Evolutionary conservation across 108 stramenopile species (phyloP).

Genomic region (Seminavis robusta): DNA sequence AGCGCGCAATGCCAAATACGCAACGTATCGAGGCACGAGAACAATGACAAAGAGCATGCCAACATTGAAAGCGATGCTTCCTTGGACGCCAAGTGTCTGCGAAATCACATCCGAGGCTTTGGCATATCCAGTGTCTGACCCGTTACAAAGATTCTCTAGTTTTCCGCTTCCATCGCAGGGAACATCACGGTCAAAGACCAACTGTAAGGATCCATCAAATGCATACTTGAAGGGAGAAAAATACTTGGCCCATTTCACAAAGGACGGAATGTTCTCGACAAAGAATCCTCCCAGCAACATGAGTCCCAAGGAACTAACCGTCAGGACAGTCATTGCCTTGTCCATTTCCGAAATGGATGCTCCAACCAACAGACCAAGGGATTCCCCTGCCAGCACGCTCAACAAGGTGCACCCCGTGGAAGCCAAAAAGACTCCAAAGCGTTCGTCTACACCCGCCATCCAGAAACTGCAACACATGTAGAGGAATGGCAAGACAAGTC

Average conservation of each 20-base stretch:
- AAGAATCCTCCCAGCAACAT: conserved; percentile 77
- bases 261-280: conserved; percentile 48
- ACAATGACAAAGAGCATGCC: conserved; percentile 51
- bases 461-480: conserved; percentile 67
- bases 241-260: conserved; percentile 52
- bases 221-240: conserved; percentile 66
- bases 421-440: conserved; percentile 40
- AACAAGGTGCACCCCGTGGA: conserved; percentile 42
- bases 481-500: conserved; percentile 49
- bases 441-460: conserved; percentile 59
- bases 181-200: conserved; percentile 47
- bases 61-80: conserved; percentile 56
- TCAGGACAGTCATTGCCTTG: conserved; percentile 53
- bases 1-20: conserved; percentile 51
- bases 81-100: conserved; percentile 57
- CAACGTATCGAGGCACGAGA: conserved; percentile 45
- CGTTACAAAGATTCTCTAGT: conserved; percentile 25
- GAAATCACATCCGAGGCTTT: conserved; percentile 36
- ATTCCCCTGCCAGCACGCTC: conserved; percentile 63
- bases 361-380: conserved; percentile 61
- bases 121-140: conserved; percentile 29
- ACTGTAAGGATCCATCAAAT: conserved; percentile 51
- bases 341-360: conserved; percentile 63
- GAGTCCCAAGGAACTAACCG: conserved; percentile 37
- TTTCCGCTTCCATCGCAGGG: conserved; percentile 65